Conservation (phyloP, 1,284 basidiomycete species). For the Ceratobasidium papillatum region DNA sequence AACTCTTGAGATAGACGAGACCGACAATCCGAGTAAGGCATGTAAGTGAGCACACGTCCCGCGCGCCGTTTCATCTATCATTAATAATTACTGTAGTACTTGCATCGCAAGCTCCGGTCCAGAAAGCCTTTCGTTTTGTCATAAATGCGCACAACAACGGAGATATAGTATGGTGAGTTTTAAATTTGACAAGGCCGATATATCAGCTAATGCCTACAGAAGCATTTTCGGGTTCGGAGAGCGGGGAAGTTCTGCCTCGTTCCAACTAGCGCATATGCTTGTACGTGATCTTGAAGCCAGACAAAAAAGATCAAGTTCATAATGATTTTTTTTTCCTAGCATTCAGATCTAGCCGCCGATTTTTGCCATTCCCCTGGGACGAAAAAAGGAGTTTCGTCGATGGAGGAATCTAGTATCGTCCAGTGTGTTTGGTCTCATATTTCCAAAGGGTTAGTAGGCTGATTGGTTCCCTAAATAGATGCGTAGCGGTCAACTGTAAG, state of each 20-base stretch:
- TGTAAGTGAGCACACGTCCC: not conserved
- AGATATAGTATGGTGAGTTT: not conserved
- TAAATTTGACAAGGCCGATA: not conserved
- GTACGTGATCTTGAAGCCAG: not conserved
- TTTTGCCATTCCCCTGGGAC: not conserved
- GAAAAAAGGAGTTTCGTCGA: too few relatives aligned
- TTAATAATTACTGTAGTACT: not conserved
- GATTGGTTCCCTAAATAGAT: not conserved
- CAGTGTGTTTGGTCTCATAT: not conserved
- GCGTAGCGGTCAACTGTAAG: slow-evolving; percentile 17
- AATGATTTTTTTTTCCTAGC: not conserved
- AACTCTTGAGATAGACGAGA: not conserved
- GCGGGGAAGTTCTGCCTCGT: not conserved
- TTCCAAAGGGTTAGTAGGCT: not conserved
- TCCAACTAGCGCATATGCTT: not conserved
- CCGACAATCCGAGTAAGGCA: not conserved
- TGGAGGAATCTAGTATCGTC: not conserved
- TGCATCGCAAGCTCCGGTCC: not conserved
- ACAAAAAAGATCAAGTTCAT: too few relatives aligned
- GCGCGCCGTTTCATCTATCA: too few relatives aligned
- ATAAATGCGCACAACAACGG: not conserved
- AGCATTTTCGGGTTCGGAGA: slow-evolving; percentile 10
- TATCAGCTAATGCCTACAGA: not conserved
- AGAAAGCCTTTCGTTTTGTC: not conserved
- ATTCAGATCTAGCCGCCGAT: slow-evolving; percentile 1